Evolutionary conservation across 2,329 filamentous ascomycete genomes (phyloP), one percentile per base, ranked within the genome.

Genomic region (Penicillium palitans): DNA sequence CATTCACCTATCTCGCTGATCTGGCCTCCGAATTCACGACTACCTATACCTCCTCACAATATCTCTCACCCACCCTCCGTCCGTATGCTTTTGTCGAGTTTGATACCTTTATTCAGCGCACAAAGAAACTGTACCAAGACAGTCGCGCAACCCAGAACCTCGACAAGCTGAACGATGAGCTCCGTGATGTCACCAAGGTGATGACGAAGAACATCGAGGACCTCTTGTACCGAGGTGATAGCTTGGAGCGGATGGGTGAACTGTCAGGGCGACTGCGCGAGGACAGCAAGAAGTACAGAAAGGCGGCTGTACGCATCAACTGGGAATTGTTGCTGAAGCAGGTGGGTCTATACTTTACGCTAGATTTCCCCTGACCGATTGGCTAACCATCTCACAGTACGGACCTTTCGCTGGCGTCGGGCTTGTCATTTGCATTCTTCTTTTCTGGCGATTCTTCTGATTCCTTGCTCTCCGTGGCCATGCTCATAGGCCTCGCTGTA

Each of bases 191-290:
- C 55, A 98, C 95, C 1, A 93, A 97, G 79, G 93, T 99, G 72
- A 99, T 99, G 96, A 98, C 93, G 56, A 98, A 98, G 85, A 99
- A 99, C 76, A 98, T 99, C 67, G 95, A 99, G 81, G 95, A 99
- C 76, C 80, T 99, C 72, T 81, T 99, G 53, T 99, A 99, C 75
- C 83, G 96, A 61, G 95, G 95, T 29, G 95, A 99, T 74, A 95
- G 88, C 70, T 79, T 99, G 66, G 95, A 99, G 79, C 86, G 92
- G 70, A 99, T 99, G 95, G 93, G 95, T 61, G 93, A 98, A 79
- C 89, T 97, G 72, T 96, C 90, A 69, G 89, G 87, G 57, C 82
- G 93, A 61, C 78, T 99, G 73, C 83, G 91, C 63, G 95, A 99
- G 74, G 95, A 99, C 73, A 95, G 90, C 74, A 91, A 89, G 76